Evolutionary conservation across 2,329 filamentous ascomycete genomes (phyloP).

Genomic region (Xylariales sp.): DNA sequence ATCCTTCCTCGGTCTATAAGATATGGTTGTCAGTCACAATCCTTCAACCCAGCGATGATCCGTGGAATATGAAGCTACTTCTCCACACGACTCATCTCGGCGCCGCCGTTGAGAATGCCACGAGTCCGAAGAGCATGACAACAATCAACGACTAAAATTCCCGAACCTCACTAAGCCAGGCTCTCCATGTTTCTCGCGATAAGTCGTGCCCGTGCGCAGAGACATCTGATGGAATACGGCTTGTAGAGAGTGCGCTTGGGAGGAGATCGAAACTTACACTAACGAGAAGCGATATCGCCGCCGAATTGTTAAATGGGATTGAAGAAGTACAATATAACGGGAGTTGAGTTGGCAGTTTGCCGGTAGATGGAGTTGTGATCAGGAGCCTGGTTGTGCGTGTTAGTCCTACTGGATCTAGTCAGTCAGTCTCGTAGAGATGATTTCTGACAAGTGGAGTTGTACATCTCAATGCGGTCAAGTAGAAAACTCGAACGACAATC

Average conservation of each 20-base stretch:
- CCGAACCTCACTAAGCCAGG: constrained; percentile 3
- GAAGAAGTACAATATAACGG: too few species aligned
- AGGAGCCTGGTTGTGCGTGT: too few species aligned
- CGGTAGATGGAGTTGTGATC: too few species aligned
- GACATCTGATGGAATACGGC: too few species aligned
- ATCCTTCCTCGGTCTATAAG: constrained; percentile 8
- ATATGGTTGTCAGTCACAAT: constrained; percentile 5
- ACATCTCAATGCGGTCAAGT: constrained; percentile 7
- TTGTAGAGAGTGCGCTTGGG: too few species aligned
- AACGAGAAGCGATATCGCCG: too few species aligned
- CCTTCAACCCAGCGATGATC: constrained; percentile 21
- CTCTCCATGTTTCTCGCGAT: constrained; percentile 3
- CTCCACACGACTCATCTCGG: constrained; percentile 20
- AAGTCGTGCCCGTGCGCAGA: background rate
- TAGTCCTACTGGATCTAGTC: too few species aligned
- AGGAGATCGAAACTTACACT: too few species aligned
- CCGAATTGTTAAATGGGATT: too few species aligned
- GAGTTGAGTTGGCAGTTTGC: too few species aligned
- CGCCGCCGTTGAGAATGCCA: constrained; percentile 20
- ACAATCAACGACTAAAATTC: background rate
- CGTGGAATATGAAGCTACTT: constrained; percentile 16
- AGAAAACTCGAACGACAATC: background rate
- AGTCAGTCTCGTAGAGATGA: background rate
- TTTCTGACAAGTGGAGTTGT: constrained; percentile 1
- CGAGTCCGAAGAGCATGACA: background rate